A percentile compares a stretch with the other conserved stretches of the same genome.
Conservation (phyloP, 192 early-diverging fungal species). For the Martensiomyces pterosporus region DNA sequence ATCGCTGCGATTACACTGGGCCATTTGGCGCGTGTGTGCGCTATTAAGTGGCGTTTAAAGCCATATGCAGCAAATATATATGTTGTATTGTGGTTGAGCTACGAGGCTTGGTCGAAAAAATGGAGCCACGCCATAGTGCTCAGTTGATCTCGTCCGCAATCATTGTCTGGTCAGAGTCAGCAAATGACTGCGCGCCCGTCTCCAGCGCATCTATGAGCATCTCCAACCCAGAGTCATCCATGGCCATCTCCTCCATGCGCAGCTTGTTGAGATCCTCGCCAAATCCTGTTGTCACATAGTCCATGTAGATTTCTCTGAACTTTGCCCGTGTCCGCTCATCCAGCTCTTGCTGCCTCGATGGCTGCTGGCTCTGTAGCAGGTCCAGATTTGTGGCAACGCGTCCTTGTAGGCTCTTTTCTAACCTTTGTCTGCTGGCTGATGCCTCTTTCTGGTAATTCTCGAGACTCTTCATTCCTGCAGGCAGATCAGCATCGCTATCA, state of each 20-base stretch:
- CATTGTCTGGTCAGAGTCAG: slow-evolving; percentile 23
- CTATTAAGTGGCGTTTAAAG: no score
- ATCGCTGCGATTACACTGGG: no score
- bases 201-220: slow-evolving; percentile 42
- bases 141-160: slow-evolving; percentile 17
- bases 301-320: slow-evolving; percentile 48
- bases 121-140: neutral
- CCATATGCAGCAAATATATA: no score
- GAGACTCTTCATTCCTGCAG: slow-evolving; percentile 8
- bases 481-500: slow-evolving; percentile 5
- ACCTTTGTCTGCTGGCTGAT: neutral
- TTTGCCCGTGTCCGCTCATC: slow-evolving; percentile 14
- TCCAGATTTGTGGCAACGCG: slow-evolving; percentile 39
- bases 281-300: slow-evolving; percentile 37
- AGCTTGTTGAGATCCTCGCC: slow-evolving; percentile 38
- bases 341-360: neutral
- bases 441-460: slow-evolving; percentile 15
- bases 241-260: slow-evolving; percentile 25
- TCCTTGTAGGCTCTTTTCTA: slow-evolving; percentile 8
- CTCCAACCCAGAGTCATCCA: slow-evolving; percentile 34
- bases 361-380: slow-evolving; percentile 13
- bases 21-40: no score
- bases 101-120: no score
- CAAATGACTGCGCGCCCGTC: slow-evolving; percentile 28
- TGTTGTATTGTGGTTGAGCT: no score